Evolutionary conservation across 371 early-diverging fungal genomes (phyloP).

Genomic region (Rhizopus sp.): DNA sequence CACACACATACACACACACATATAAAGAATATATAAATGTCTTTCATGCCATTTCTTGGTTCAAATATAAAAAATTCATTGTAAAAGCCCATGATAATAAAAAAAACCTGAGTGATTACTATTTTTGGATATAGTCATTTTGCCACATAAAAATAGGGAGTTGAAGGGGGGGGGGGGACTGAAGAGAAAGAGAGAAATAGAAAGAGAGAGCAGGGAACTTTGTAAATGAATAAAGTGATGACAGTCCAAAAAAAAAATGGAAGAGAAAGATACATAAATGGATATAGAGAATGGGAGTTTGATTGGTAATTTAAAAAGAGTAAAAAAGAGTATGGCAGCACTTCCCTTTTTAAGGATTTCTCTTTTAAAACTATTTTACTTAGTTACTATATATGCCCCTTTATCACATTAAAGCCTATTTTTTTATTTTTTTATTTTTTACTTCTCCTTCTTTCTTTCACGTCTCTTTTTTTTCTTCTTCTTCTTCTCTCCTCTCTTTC

Average conservation of each 20-base stretch:
- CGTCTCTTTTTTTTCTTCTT: background rate
- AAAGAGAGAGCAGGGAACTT: too few species aligned
- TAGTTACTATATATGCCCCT: background rate
- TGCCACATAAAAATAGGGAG: conserved; percentile 1
- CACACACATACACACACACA: too few species aligned
- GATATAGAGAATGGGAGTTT: too few species aligned
- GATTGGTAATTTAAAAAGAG: background rate
- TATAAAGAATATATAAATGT: too few species aligned
- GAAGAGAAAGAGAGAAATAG: too few species aligned
- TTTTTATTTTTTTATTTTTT: conserved; percentile 3
- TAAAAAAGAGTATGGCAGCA: conserved; percentile 2
- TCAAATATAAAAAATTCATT: background rate
- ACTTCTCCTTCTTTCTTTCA: conserved; percentile 2
- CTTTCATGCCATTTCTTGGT: too few species aligned
- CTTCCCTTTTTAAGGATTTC: conserved; percentile 2
- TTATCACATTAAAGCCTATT: conserved; percentile 8
- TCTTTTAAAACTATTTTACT: too few species aligned
- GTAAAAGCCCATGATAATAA: background rate
- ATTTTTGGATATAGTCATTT: conserved; percentile 4
- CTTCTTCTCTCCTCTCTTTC: conserved; percentile 4
- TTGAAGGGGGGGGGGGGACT: background rate
- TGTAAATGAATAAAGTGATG: too few species aligned
- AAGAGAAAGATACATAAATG: too few species aligned
- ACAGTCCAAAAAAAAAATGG: too few species aligned
- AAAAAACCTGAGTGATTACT: conserved; percentile 5